Percentiles rank a stretch among this genome's conserved stretches.
Evolutionary conservation across 495 filamentous ascomycete genomes (phyloP).

Genomic region (Umbilicaria muhlenbergii): DNA sequence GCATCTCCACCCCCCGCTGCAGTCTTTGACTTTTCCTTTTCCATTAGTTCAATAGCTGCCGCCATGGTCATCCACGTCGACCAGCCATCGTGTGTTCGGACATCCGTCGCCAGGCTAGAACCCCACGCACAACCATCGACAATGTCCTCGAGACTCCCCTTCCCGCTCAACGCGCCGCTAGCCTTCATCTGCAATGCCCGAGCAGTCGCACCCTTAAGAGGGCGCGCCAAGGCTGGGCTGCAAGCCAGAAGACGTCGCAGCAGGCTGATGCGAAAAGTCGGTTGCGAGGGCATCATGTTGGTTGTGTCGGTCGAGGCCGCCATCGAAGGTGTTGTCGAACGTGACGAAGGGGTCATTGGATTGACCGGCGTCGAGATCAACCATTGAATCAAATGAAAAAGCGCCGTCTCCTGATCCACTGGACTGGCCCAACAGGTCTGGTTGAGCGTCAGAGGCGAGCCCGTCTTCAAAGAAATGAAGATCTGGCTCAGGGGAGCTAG

Average conservation of each 20-base stretch:
- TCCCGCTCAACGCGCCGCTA: conserved; percentile 9
- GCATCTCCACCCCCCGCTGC: too few species aligned
- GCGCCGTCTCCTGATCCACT: conserved; percentile 22
- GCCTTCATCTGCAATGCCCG: conserved; percentile 53
- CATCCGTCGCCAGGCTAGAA: background rate
- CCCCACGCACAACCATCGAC: background rate
- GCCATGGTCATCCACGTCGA: too few species aligned
- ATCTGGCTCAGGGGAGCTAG: conserved; percentile 56
- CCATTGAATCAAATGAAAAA: conserved; percentile 74
- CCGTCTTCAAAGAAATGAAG: conserved; percentile 60
- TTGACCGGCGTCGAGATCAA: conserved; percentile 58
- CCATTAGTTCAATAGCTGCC: too few species aligned
- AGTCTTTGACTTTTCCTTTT: too few species aligned
- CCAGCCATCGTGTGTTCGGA: too few species aligned
- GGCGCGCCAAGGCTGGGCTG: conserved; percentile 87
- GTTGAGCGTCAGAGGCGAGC: conserved; percentile 47
- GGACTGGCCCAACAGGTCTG: conserved; percentile 37
- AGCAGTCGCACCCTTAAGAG: conserved; percentile 80
- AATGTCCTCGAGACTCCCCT: conserved; percentile 1
- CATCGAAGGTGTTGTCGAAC: conserved; percentile 37
- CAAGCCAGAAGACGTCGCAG: conserved; percentile 49
- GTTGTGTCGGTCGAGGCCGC: conserved; percentile 19
- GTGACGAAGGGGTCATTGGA: conserved; percentile 34
- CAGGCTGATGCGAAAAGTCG: conserved; percentile 40
- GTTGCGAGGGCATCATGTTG: conserved; percentile 22